phyloP scores from a whole-genome alignment of 257 asterid genomes.

The Solanum rostratum region DNA sequence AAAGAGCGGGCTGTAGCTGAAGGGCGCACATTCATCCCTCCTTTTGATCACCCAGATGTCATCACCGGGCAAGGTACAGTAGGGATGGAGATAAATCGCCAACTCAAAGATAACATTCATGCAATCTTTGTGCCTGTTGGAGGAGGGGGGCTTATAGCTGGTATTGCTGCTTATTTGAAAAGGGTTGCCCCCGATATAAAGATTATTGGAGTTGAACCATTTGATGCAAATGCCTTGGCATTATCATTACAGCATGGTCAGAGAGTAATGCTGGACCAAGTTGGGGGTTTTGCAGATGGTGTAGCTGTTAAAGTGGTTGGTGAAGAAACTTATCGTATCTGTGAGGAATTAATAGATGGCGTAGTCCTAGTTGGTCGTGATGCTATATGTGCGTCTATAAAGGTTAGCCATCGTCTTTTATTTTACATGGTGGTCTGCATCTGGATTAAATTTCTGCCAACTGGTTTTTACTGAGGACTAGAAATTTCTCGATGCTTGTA shows the following conservation, averaged over 20 bases:
- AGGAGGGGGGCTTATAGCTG: constrained; percentile 98
- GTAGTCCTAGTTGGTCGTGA: constrained; percentile 87
- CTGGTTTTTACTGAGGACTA: neutral
- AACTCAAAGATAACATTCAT: constrained; percentile 51
- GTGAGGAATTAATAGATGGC: constrained; percentile 78
- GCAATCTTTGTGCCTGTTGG: constrained; percentile 96
- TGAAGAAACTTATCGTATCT: constrained; percentile 72
- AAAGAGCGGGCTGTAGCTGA: constrained; percentile 62
- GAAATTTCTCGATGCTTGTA: too few species aligned
- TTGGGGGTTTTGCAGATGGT: constrained; percentile 97
- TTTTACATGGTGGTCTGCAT: neutral
- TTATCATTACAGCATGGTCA: constrained; percentile 69
- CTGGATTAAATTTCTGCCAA: neutral
- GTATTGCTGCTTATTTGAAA: constrained; percentile 89
- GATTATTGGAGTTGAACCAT: constrained; percentile 88
- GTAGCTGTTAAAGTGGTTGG: constrained; percentile 97
- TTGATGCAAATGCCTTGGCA: constrained; percentile 93
- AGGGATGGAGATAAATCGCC: constrained; percentile 89
- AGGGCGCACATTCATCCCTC: constrained; percentile 70
- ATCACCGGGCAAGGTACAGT: constrained; percentile 89
- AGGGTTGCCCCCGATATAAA: constrained; percentile 82
- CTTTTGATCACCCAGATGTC: constrained; percentile 97
- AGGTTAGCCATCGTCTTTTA: constrained; percentile 35
- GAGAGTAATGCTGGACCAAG: constrained; percentile 79
- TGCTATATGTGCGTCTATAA: constrained; percentile 95